A percentile compares a stretch with the other conserved stretches of the same genome.
phyloP scores from a whole-genome alignment of 805 yeast species.

The Pichia cephalocereana region DNA sequence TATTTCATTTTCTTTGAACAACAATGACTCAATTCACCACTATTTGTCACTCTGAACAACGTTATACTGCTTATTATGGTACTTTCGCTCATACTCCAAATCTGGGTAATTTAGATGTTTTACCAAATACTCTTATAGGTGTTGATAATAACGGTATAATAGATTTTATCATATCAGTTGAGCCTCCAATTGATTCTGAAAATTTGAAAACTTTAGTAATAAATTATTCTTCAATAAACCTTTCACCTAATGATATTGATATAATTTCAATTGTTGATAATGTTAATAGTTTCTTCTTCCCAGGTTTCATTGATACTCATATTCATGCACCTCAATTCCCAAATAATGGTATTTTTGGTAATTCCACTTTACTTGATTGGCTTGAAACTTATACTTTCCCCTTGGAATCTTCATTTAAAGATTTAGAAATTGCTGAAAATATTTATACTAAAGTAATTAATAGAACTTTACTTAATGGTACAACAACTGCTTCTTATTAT shows the following conservation, averaged over 20 bases:
- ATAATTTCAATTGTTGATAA: conserved; percentile 28
- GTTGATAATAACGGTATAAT: conserved; percentile 53
- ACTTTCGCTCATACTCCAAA: conserved; percentile 66
- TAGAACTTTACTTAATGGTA: conserved; percentile 69
- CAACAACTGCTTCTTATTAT: conserved; percentile 87
- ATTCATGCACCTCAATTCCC: conserved; percentile 83
- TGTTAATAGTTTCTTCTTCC: conserved; percentile 55
- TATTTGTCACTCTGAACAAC: conserved; percentile 9
- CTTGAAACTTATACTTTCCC: conserved; percentile 82
- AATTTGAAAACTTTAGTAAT: conserved; percentile 5
- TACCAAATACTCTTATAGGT: conserved; percentile 50
- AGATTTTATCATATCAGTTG: conserved; percentile 23
- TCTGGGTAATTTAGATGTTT: conserved; percentile 47
- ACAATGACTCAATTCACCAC: conserved; percentile 3
- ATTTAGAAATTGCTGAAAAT: conserved; percentile 42
- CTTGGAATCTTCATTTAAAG: conserved; percentile 59
- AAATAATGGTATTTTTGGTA: conserved; percentile 75
- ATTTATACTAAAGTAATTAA: conserved; percentile 62
- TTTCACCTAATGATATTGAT: conserved; percentile 17
- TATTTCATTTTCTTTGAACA: too few species aligned
- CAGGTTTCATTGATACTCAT: conserved; percentile 78
- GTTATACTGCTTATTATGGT: conserved; percentile 47
- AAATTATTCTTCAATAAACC: not conserved
- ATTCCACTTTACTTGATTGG: conserved; percentile 84
- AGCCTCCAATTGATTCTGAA: not conserved